Percentiles rank a stretch among this genome's conserved stretches.
Evolutionary conservation across 1,139 yeast species (phyloP).

Genomic region (Nakaseomyces bracarensis): DNA sequence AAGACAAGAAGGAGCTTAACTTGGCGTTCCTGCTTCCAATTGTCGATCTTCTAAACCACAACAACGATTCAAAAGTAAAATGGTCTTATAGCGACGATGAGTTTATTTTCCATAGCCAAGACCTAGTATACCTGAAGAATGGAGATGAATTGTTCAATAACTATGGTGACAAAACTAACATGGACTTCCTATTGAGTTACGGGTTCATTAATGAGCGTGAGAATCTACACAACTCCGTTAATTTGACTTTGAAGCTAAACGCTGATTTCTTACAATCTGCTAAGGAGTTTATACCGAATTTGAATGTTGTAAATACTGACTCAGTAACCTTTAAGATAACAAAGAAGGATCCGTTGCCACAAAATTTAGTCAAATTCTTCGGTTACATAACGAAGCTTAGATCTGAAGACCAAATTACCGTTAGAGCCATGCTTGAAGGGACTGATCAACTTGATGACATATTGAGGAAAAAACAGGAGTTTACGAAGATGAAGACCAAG

Average conservation of each 20-base stretch:
- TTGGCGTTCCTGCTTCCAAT: conserved; percentile 70
- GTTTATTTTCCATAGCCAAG: conserved; percentile 27
- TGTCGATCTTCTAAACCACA: conserved; percentile 71
- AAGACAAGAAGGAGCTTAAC: conserved; percentile 33
- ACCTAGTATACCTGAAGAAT: conserved; percentile 14
- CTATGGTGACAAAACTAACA: conserved; percentile 81
- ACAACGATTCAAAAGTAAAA: conserved; percentile 49
- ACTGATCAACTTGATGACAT: conserved; percentile 44
- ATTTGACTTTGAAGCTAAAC: conserved; percentile 48
- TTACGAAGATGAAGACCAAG: conserved; percentile 20
- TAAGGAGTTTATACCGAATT: conserved; percentile 7
- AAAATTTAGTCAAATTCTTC: conserved; percentile 27
- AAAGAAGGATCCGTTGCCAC: conserved; percentile 23
- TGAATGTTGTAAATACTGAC: conserved; percentile 14
- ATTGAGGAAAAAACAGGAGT: conserved; percentile 39
- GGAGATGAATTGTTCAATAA: conserved; percentile 62
- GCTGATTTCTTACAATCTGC: conserved; percentile 14
- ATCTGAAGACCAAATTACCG: conserved; percentile 25
- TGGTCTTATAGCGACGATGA: conserved; percentile 43
- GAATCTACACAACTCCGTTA: conserved; percentile 49
- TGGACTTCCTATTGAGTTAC: conserved; percentile 48
- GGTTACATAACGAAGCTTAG: conserved; percentile 25
- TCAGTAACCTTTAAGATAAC: conserved; percentile 24
- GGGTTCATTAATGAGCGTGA: conserved; percentile 62
- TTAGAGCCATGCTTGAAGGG: conserved; percentile 33